These are phyloP conservation scores for Wallacemonas sp. DNA, from an alignment of 208 protist genomes.

Conservation along the genomic window DNA sequence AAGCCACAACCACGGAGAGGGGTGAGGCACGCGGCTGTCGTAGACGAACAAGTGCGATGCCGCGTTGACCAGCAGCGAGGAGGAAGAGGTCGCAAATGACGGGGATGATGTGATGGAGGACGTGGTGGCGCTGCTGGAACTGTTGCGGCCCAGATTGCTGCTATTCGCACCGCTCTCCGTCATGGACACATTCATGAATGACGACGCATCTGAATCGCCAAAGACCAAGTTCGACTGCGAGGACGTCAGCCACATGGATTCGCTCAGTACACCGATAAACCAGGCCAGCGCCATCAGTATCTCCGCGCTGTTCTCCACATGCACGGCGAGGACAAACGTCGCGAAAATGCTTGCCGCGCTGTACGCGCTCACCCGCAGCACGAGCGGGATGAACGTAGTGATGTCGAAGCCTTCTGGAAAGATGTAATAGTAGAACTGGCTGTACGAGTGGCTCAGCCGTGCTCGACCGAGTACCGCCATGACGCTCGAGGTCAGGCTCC, in stretches of 20 bases:
- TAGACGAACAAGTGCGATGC: conserved; percentile 16
- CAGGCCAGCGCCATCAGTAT: conserved; percentile 70
- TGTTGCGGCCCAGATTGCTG: neutral
- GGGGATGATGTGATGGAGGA: neutral
- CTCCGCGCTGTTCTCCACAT: conserved; percentile 51
- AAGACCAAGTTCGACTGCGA: conserved; percentile 1
- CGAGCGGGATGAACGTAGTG: conserved; percentile 37
- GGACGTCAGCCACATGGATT: conserved; percentile 50
- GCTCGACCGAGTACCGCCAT: conserved; percentile 1
- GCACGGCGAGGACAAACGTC: conserved; percentile 55
- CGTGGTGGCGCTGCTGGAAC: neutral
- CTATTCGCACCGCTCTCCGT: neutral
- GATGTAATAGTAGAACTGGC: conserved; percentile 40
- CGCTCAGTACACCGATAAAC: conserved; percentile 65
- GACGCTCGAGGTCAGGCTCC: conserved; percentile 10
- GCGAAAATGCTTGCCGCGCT: conserved; percentile 33
- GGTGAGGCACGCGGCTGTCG: conserved; percentile 14
- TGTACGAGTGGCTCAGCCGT: conserved; percentile 21
- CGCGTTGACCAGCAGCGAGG: neutral
- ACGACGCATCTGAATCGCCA: neutral
- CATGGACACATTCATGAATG: neutral
- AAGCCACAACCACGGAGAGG: conserved; percentile 62
- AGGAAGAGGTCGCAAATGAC: neutral
- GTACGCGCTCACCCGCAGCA: conserved; percentile 49
- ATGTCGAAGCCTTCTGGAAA: conserved; percentile 56